Evolutionary conservation across 1,284 basidiomycete species (phyloP), one percentile per base, ranked within the genome.

Genomic region (Baeospora myosura): DNA sequence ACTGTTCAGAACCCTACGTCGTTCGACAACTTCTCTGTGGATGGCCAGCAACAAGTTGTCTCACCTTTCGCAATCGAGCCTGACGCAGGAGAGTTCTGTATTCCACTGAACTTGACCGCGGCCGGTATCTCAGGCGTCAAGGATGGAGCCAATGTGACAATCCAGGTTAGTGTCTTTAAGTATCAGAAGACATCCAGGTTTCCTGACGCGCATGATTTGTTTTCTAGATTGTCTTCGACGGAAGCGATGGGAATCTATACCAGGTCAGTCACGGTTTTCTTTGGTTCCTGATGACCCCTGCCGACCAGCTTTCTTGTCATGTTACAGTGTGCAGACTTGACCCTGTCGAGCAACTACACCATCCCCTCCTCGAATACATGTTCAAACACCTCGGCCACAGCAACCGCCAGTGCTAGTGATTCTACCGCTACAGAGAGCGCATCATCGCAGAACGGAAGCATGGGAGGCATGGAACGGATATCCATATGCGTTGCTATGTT

Each of bases 311-410:
- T 31, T n/a, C n/a, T n/a, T n/a, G n/a, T n/a, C n/a, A n/a, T n/a
- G n/a, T 31, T 18, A 2, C 46, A 83, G 78, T 88, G 85, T 55
- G 70, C 84, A 34, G 85, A 89, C 60, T 59, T 90, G 40, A 75
- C 78, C 5, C 65, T 90, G 22, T 67, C 74, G 31, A 71, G 64
- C 38, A 67, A 61, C 51, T 68, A 66, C 49, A 66, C 61, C 7
- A 62, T 60, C 10, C 64, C 66, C 1, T 56, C 61, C 29, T 65
- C 63, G 50, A 53, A 59, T 22, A 61, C 40, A 20, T 48, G 46
- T 39, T 34, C 30, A 10, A 40, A 28, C 26, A 8, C 26, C 26
- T 28, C 26, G 8, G n/a, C 8, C 26, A 8, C 2, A 71, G 68
- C 54, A 34, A 5, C 35, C 14, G n/a, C 35, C 35, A 5, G 5